Base-by-base conservation (phyloP, 495 filamentous ascomycete genomes). In the Neurospora tetraspora region DNA sequence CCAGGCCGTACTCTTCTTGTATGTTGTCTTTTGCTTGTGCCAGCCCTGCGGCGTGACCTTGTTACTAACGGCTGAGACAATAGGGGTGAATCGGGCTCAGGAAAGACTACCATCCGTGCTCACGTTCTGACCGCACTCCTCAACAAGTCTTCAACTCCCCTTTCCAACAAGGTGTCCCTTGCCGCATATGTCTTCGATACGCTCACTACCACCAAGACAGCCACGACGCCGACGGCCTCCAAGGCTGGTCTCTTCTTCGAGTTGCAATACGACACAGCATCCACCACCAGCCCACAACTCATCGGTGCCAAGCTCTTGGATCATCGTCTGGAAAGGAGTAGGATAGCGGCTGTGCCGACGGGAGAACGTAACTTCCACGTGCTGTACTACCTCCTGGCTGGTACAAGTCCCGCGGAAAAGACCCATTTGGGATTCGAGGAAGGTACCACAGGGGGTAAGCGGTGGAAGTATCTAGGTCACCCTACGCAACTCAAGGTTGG, bases 291-390 rank as follows among this genome's bases (percentile, higher is more conserved):
- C 75, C 94, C 94, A 10, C 89, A 92, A 14, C 84, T 99, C 47
- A 93, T 98, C 74, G 96, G 96, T 78, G 95, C 93, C 70, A 98
- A 99, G 81, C 82, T 99, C 18, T 87, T 99, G 61, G 96, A 98
- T 76, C 95, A 99, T 78, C 87, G 96, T 70, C 82, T 99, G 43
- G 96, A 99, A 78, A 85, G 96, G 47, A 96, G 93, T 82, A 88
- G 96, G 73, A 92, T 99, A 76, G 90, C 96, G 38, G 88, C 90
- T 16, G 94, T 98, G 0, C 96, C 96, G 3, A 96, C 96, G 1
- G 96, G 96, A 73, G 96, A 99, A 80, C 90, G 96, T 68, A 98
- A 94, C 79, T 98, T 97, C 82, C 96, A 99, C 81, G 89, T 95
- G 37, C 83, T 99, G 39, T 99, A 99, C 83, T 99, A 99, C 80